phyloP scores from a whole-genome alignment of 257 asterid genomes.

The Capsicum rhomboideum region DNA sequence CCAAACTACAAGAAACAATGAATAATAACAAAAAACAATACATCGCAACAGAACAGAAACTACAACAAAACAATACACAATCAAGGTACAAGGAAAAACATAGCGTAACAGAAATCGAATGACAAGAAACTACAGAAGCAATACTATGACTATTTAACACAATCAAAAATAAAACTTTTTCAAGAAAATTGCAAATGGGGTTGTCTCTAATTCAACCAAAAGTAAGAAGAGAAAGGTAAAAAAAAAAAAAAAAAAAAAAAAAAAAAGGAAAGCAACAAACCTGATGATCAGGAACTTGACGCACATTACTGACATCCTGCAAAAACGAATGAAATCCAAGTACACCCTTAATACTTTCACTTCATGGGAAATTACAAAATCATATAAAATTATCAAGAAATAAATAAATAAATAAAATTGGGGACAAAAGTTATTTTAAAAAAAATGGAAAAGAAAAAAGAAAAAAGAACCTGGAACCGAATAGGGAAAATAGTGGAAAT shows the following conservation, averaged over 20 bases:
- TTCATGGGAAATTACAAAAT: background rate
- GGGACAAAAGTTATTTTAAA: too few species aligned
- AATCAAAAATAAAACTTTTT: background rate
- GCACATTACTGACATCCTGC: conserved; percentile 75
- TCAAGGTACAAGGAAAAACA: too few species aligned
- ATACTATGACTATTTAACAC: too few species aligned
- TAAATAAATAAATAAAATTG: too few species aligned
- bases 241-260: background rate
- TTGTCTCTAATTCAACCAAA: background rate
- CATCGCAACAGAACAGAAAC: too few species aligned
- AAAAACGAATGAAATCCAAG: background rate
- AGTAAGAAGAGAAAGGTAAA: too few species aligned
- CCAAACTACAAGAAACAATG: too few species aligned
- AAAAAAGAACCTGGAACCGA: conserved; percentile 49
- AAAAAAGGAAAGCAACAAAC: conserved; percentile 17
- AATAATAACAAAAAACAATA: too few species aligned
- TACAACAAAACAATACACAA: too few species aligned
- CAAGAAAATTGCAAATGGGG: too few species aligned
- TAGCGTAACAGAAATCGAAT: too few species aligned
- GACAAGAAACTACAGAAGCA: too few species aligned
- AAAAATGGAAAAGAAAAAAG: background rate
- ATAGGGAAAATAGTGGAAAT: conserved; percentile 53
- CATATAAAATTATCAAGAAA: background rate
- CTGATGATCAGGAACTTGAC: conserved; percentile 98
- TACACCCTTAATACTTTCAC: background rate